Evolutionary conservation across 139 green algal genomes (phyloP).

Genomic region (Closterium sp.): DNA sequence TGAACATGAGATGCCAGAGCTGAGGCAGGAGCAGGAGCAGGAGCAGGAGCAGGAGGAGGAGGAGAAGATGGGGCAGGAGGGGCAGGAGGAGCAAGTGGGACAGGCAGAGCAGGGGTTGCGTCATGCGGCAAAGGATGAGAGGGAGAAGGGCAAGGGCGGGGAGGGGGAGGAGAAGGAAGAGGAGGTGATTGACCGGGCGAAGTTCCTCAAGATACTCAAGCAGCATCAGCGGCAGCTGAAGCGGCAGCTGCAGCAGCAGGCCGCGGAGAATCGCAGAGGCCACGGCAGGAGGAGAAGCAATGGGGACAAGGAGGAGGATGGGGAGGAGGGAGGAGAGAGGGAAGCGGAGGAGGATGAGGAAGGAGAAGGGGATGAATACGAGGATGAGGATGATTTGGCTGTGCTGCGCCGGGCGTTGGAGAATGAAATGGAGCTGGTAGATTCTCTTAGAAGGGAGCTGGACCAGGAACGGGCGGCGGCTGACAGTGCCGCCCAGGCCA

Average conservation of each 20-base stretch:
- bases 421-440: background rate
- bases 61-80: no score
- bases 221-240: background rate
- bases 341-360: background rate
- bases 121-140: background rate
- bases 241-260: background rate
- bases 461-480: background rate
- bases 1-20: background rate
- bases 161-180: background rate
- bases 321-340: background rate
- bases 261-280: background rate
- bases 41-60: background rate
- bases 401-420: background rate
- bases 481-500: background rate
- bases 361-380: background rate
- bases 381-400: slow-evolving; percentile 2
- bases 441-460: background rate
- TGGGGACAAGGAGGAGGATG: background rate
- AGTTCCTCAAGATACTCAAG: background rate
- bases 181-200: background rate
- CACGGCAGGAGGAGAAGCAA: background rate
- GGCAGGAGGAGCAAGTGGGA: background rate
- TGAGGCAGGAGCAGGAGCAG: background rate
- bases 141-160: no score
- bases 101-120: background rate